Conservation (phyloP, 83 land plant genomes). For the Isoetes engelmannii region DNA sequence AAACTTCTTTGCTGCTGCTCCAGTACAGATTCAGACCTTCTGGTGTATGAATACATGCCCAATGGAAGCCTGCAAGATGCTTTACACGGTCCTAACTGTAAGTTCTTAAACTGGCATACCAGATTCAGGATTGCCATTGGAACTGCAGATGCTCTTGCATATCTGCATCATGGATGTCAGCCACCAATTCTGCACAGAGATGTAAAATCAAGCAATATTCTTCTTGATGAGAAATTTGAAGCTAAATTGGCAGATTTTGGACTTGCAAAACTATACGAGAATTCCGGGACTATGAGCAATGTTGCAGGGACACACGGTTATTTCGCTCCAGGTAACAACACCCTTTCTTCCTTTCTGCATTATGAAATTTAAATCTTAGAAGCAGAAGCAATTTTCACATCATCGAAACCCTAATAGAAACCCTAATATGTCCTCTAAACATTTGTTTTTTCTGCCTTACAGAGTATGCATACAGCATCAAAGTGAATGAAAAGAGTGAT, state of each 20-base stretch:
- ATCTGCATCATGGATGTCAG: no score
- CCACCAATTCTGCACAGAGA: conserved; percentile 87
- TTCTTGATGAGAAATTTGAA: conserved; percentile 66
- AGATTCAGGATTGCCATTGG: no score
- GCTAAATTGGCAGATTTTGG: conserved; percentile 92
- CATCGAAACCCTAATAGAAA: no score
- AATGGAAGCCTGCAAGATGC: conserved; percentile 8
- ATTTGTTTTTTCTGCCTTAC: no score
- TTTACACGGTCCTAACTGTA: conserved; percentile 21
- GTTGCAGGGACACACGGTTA: conserved; percentile 82
- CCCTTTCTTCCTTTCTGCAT: neutral
- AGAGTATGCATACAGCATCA: conserved; percentile 72
- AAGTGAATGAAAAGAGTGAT: conserved; percentile 72
- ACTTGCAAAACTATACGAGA: conserved; percentile 48
- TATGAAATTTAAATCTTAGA: neutral
- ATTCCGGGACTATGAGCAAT: conserved; percentile 32
- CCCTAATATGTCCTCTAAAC: neutral
- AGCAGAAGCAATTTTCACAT: no score
- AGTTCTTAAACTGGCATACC: conserved; percentile 21
- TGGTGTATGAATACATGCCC: neutral
- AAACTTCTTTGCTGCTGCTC: conserved; percentile 41
- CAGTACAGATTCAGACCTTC: conserved; percentile 13
- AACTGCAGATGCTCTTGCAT: no score
- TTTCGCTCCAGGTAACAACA: conserved; percentile 72
- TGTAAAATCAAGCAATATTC: conserved; percentile 78